Percentiles rank a stretch among this genome's conserved stretches.
phyloP scores from a whole-genome alignment of 2,329 filamentous ascomycete genomes.

The Colletotrichum agaves region DNA sequence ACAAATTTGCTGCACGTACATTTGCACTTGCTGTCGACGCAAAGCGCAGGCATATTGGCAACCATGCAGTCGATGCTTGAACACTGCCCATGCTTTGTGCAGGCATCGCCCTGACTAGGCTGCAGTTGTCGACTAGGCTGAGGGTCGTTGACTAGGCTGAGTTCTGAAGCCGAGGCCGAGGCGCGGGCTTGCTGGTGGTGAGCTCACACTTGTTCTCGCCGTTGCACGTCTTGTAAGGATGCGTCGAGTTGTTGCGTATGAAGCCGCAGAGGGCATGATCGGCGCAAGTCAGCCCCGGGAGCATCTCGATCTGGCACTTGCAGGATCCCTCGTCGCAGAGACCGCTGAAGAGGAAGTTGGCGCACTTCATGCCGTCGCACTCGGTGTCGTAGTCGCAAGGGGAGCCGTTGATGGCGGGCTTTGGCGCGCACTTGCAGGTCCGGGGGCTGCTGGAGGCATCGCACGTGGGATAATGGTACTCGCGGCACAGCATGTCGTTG shows the following conservation, averaged over 20 bases:
- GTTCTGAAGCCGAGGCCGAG: not conserved
- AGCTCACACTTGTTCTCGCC: slow-evolving; percentile 3
- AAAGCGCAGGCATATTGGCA: too few species aligned
- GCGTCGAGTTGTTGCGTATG: slow-evolving; percentile 9
- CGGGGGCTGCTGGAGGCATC: not conserved
- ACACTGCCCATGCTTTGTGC: slow-evolving; percentile 2
- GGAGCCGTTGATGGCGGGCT: not conserved
- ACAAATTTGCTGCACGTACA: not conserved
- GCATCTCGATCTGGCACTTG: slow-evolving; percentile 1
- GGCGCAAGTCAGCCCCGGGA: slow-evolving; percentile 6
- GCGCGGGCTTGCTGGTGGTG: not conserved
- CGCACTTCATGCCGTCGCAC: slow-evolving; percentile 18
- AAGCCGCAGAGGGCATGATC: not conserved
- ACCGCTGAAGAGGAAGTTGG: not conserved
- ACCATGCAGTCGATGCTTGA: not conserved
- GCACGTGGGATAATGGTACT: not conserved
- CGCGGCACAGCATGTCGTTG: slow-evolving; percentile 1
- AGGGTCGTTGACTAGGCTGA: too few species aligned
- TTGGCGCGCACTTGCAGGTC: not conserved
- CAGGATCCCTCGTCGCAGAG: slow-evolving; percentile 5
- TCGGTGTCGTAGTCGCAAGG: slow-evolving; percentile 9
- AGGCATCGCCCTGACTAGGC: not conserved
- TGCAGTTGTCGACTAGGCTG: too few species aligned
- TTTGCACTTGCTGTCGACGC: not conserved
- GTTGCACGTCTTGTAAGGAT: slow-evolving; percentile 17